phyloP scores from a whole-genome alignment of 352 stramenopile genomes.

The Lagenidium sp. region DNA sequence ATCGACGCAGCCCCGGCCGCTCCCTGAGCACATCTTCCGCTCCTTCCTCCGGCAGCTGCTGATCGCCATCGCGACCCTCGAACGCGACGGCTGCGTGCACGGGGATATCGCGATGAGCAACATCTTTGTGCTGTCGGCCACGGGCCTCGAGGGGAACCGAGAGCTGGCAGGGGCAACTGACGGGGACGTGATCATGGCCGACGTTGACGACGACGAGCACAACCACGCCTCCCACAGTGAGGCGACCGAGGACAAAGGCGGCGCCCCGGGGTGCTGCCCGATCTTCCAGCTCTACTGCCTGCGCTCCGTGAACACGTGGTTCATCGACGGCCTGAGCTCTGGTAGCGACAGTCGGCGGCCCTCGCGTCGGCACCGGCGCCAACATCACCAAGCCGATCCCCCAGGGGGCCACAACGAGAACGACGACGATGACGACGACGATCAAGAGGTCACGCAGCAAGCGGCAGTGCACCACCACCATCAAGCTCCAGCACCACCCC shows the following conservation, averaged over 20 bases:
- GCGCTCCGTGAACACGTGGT: slow-evolving; percentile 6
- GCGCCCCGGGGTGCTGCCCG: slow-evolving; percentile 2
- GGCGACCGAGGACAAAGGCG: too few relatives aligned
- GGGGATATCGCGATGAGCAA: slow-evolving; percentile 38
- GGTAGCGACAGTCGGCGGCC: not conserved
- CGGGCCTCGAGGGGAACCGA: too few relatives aligned
- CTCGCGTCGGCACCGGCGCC: not conserved
- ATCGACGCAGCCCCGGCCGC: slow-evolving; percentile 12
- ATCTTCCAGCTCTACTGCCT: slow-evolving; percentile 17
- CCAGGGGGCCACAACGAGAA: too few relatives aligned
- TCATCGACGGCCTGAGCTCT: not conserved
- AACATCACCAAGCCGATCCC: too few relatives aligned
- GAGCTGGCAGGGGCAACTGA: too few relatives aligned
- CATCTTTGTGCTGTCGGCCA: slow-evolving; percentile 46
- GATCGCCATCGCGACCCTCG: slow-evolving; percentile 43
- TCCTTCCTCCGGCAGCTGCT: slow-evolving; percentile 58
- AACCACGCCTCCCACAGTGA: too few relatives aligned
- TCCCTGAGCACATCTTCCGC: slow-evolving; percentile 25
- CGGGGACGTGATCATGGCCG: too few relatives aligned
- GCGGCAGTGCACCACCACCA: too few relatives aligned
- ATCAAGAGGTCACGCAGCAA: too few relatives aligned
- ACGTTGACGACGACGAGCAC: not conserved
- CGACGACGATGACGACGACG: too few relatives aligned
- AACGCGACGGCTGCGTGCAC: slow-evolving; percentile 30
- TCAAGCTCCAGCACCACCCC: too few relatives aligned